Conservation (phyloP, 1,284 basidiomycete genomes). For the Schizophyllum commune region DNA sequence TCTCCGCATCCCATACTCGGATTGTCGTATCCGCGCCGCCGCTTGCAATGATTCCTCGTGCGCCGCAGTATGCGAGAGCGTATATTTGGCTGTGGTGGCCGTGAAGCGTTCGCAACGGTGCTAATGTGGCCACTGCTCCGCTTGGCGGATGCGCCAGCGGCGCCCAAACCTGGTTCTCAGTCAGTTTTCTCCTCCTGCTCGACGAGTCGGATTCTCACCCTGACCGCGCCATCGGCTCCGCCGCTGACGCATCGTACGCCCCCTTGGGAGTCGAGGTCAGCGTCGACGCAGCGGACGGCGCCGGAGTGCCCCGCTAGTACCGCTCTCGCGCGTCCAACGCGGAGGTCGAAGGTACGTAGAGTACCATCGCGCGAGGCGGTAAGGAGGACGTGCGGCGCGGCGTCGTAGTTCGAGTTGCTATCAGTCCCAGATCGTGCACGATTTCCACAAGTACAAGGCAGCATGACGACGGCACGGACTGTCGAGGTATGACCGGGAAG, state of each 20-base stretch:
- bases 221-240: constrained; percentile 84
- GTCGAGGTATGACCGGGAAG: constrained; percentile 87
- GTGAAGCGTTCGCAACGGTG: constrained; percentile 53
- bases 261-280: constrained; percentile 77
- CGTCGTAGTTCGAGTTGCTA: not conserved
- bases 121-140: not conserved
- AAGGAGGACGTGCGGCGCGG: constrained; percentile 62
- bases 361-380: constrained; percentile 87
- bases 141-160: not conserved
- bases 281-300: constrained; percentile 86
- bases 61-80: constrained; percentile 88
- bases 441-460: constrained; percentile 22
- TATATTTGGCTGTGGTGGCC: constrained; percentile 94
- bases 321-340: constrained; percentile 63
- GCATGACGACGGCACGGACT: constrained; percentile 84
- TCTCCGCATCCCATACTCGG: constrained; percentile 18
- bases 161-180: not conserved
- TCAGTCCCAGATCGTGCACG: not conserved
- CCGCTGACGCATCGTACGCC: constrained; percentile 80
- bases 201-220: constrained; percentile 57
- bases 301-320: constrained; percentile 75
- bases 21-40: not conserved
- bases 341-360: constrained; percentile 90
- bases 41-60: constrained; percentile 23
- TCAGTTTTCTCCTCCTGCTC: not conserved